These are phyloP conservation scores for Ceratorhiza oryzae-sativae DNA, from an alignment of 1,284 basidiomycete species.

Conservation along the genomic window DNA sequence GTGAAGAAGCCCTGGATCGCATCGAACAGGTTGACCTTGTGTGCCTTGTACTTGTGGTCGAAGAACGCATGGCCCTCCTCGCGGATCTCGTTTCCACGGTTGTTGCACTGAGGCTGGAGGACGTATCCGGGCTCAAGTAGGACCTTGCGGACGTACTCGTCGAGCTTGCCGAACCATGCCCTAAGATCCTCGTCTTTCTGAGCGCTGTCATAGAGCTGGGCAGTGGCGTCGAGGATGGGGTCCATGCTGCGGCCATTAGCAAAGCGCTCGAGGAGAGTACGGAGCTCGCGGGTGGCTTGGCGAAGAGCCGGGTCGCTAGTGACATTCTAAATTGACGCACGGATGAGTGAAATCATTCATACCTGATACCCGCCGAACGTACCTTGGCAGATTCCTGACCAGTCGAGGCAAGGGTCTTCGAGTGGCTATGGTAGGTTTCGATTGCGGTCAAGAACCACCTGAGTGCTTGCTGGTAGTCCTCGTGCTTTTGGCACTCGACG, in stretches of 20 bases:
- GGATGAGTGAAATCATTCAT: neutral
- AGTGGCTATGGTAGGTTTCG: constrained; percentile 79
- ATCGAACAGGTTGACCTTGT: constrained; percentile 84
- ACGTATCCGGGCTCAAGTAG: constrained; percentile 90
- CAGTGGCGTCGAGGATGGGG: constrained; percentile 73
- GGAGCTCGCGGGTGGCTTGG: constrained; percentile 69
- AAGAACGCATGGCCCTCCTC: constrained; percentile 81
- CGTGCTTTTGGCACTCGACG: constrained; percentile 91
- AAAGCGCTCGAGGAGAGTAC: constrained; percentile 88
- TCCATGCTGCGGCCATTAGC: constrained; percentile 77
- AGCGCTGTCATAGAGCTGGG: constrained; percentile 78
- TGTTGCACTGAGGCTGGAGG: constrained; percentile 77
- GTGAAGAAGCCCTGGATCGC: constrained; percentile 78
- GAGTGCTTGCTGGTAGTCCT: constrained; percentile 86
- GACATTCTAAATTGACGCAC: constrained; percentile 49
- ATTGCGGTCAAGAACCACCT: constrained; percentile 75
- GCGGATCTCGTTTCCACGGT: constrained; percentile 65
- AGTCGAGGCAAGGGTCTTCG: constrained; percentile 55
- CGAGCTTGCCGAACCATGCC: constrained; percentile 76
- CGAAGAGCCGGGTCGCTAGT: constrained; percentile 63
- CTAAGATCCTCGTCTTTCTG: constrained; percentile 78
- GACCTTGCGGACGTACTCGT: constrained; percentile 72
- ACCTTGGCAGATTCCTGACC: constrained; percentile 50
- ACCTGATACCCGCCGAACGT: neutral
- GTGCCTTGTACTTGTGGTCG: constrained; percentile 81